Percentiles rank a stretch among this genome's conserved stretches.
phyloP scores from a whole-genome alignment of 345 rosid genomes.

The Anacardium occidentale region DNA sequence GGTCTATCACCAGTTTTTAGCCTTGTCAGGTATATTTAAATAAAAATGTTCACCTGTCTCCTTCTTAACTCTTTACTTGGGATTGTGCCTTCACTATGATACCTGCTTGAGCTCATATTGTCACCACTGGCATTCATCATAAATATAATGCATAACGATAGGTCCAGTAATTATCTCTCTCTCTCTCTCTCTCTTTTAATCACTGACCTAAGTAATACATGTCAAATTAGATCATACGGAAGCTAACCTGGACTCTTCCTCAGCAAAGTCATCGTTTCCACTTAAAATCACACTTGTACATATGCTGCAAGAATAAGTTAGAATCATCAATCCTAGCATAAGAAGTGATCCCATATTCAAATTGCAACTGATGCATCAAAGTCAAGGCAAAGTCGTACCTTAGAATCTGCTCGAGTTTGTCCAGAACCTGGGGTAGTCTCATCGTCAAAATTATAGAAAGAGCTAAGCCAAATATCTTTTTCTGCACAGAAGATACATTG shows the following conservation, averaged over 20 bases:
- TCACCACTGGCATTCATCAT: constrained; percentile 54
- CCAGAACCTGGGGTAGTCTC: constrained; percentile 89
- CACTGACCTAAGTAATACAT: not conserved
- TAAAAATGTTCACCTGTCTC: constrained; percentile 66
- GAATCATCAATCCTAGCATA: not conserved
- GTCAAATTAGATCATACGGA: not conserved
- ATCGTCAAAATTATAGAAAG: constrained; percentile 85
- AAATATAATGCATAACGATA: not conserved
- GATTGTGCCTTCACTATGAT: constrained; percentile 52
- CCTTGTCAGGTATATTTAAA: not conserved
- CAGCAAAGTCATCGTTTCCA: constrained; percentile 60
- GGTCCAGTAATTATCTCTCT: no score
- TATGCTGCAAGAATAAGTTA: constrained; percentile 44
- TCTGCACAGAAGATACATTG: constrained; percentile 64
- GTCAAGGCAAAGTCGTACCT: constrained; percentile 41
- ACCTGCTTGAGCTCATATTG: constrained; percentile 59
- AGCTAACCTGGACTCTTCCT: constrained; percentile 81
- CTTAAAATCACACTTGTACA: constrained; percentile 86
- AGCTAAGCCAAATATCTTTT: constrained; percentile 77
- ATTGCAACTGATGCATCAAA: no score
- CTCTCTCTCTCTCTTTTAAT: no score
- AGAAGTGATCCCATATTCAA: not conserved
- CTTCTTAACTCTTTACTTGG: constrained; percentile 78
- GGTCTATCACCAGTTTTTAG: not conserved
- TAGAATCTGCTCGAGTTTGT: constrained; percentile 85